These are phyloP conservation scores for Effrenium voratum DNA, from an alignment of 73 alveolate species.

Conservation along the genomic window DNA sequence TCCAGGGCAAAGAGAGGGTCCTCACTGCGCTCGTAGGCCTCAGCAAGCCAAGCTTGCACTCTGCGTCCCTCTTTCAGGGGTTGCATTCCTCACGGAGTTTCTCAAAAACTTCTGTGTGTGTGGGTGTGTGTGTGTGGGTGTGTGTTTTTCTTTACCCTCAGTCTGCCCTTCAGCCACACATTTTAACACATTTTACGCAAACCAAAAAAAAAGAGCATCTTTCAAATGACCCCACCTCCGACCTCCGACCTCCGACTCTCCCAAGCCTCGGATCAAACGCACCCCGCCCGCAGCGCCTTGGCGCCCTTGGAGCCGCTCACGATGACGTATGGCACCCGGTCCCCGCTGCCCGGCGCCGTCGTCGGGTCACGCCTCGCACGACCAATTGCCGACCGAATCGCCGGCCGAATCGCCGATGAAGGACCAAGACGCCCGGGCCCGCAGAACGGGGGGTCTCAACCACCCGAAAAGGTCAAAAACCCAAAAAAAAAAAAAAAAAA, in stretches of 20 bases:
- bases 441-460: background rate
- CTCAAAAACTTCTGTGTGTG: background rate
- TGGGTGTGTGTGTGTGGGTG: background rate
- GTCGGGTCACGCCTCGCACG: constrained; percentile 95
- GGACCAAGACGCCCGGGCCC: too few species aligned
- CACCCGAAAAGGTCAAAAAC: background rate
- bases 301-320: constrained; percentile 57
- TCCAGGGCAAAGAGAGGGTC: constrained; percentile 99
- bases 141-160: background rate
- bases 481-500: background rate
- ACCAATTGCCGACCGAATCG: too few species aligned
- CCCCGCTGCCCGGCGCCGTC: constrained; percentile 99
- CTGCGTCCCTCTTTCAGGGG: too few species aligned
- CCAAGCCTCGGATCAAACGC: too few species aligned
- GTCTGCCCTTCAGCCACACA: too few species aligned
- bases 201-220: too few species aligned
- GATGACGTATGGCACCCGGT: constrained; percentile 96
- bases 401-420: too few species aligned
- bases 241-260: too few species aligned
- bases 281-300: background rate
- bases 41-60: constrained; percentile 56
- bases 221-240: too few species aligned
- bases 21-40: constrained; percentile 99
- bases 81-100: too few species aligned
- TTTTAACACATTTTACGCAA: too few species aligned